Base-by-base conservation (phyloP, 2,329 filamentous ascomycete species). In the Amauroascus niger region DNA sequence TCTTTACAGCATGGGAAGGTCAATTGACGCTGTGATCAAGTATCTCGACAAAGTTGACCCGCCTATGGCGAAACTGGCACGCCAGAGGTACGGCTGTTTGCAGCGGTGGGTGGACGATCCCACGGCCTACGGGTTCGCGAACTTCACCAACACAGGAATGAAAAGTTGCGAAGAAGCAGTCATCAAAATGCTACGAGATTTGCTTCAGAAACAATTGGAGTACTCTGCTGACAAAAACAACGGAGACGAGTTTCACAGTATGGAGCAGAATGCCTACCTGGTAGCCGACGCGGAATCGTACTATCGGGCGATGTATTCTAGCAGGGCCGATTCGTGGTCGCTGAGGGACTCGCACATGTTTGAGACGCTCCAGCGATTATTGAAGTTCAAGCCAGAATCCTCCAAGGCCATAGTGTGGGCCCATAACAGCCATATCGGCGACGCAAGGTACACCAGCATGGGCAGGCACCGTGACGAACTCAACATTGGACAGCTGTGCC, bases 401-500 rank as follows among this genome's bases (percentile, higher is more conserved):
- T 64, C 64, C 9, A 78, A 77, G 55, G 75, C 73, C 0, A 69
- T 79, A 3, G 72, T 79, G 9, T 80, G 76, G 76, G 76, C 76
- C 24, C 76, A 78, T 58, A 78, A 77, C 55, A 75, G 71, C 48
- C 76, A 79, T 48, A 62, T 77, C 9, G 76, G 76, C n/a, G 76
- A 79, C 58, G 76, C 76, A n/a, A 68, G 76, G 14, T 72, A 69
- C 32, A 78, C 75, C 5, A 72, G 70, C 52, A 77, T 77, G 75
- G 72, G 74, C 8, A 64, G 61, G 32, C 61, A 65, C 2, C 63
- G 68, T 16, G 69, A 69, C 6, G 74, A 78, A 61, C 61, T 77
- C 46, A 79, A 78, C 57, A 66, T 79, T n/a, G 76, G 76, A 0
- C 76, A 79, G 62, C 62, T 79, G n/a, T 78, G 74, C 60, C 71